phyloP scores from a whole-genome alignment of 305 asterid species.

The Euphrasia arctica region DNA sequence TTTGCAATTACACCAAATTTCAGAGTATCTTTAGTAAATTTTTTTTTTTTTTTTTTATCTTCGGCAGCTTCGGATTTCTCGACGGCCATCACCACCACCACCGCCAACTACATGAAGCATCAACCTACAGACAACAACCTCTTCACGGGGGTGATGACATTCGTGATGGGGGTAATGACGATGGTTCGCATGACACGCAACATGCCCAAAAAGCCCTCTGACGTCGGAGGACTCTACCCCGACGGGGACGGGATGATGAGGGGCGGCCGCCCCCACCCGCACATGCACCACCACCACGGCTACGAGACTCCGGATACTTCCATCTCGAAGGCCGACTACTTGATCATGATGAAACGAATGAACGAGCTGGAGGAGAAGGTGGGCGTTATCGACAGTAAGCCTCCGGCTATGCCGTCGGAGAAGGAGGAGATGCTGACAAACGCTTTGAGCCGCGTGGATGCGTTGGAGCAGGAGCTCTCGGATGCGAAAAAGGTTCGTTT shows the following conservation, averaged over 20 bases:
- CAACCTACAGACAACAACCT: constrained; percentile 59
- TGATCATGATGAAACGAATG: constrained; percentile 66
- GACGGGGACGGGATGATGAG: constrained; percentile 41
- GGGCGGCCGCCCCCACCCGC: constrained; percentile 15
- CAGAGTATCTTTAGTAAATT: too few species aligned
- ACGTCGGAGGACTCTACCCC: not conserved
- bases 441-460: constrained; percentile 58
- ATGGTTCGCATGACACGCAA: constrained; percentile 85
- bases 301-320: constrained; percentile 18
- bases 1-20: too few species aligned
- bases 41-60: too few species aligned
- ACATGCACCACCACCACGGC: too few species aligned
- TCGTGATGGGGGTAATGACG: constrained; percentile 83
- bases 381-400: constrained; percentile 43
- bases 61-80: constrained; percentile 5
- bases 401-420: constrained; percentile 56
- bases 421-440: constrained; percentile 65
- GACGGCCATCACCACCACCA: constrained; percentile 36
- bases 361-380: constrained; percentile 76
- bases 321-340: constrained; percentile 59
- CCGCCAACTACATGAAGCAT: constrained; percentile 30
- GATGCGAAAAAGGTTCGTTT: constrained; percentile 54
- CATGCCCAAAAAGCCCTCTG: constrained; percentile 86
- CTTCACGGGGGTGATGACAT: constrained; percentile 69
- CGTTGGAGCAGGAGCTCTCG: constrained; percentile 61